phyloP scores from a whole-genome alignment of 108 stramenopile genomes.

The Chaetoceros muelleri region DNA sequence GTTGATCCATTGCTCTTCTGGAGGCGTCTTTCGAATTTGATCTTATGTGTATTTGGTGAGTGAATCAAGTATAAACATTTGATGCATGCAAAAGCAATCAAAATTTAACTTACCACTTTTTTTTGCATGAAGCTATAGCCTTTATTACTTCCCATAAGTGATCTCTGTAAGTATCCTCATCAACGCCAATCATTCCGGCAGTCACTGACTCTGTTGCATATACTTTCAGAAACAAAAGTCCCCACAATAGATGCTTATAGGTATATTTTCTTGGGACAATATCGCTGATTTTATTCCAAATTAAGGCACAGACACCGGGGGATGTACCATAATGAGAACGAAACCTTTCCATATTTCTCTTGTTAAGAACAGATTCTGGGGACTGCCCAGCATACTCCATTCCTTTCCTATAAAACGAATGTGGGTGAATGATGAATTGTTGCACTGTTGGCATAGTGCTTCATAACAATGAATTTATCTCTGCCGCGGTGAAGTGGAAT shows the following conservation, averaged over 20 bases:
- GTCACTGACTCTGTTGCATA: neutral
- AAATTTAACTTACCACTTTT: too few relatives aligned
- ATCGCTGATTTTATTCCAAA: neutral
- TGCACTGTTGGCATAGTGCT: too few relatives aligned
- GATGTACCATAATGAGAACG: neutral
- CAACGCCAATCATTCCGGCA: neutral
- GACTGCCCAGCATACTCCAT: neutral
- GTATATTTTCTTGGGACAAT: neutral
- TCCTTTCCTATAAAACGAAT: neutral
- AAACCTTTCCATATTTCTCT: neutral
- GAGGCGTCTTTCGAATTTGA: conserved; percentile 1
- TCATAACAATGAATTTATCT: too few relatives aligned
- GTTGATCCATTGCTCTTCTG: too few relatives aligned
- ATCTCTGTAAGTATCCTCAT: neutral
- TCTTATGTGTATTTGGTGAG: too few relatives aligned
- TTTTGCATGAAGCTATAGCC: neutral
- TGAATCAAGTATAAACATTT: too few relatives aligned
- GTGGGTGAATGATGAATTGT: too few relatives aligned
- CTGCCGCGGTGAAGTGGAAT: too few relatives aligned
- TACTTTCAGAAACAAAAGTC: neutral
- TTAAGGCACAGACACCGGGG: neutral
- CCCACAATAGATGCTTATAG: conserved; percentile 2
- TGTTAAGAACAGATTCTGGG: neutral
- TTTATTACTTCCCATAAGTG: neutral
- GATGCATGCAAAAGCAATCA: too few relatives aligned